Percentiles rank a stretch among this genome's conserved stretches.
Conservation (phyloP, 148 eudicot genomes). For the Rhododendron ovatum region DNA sequence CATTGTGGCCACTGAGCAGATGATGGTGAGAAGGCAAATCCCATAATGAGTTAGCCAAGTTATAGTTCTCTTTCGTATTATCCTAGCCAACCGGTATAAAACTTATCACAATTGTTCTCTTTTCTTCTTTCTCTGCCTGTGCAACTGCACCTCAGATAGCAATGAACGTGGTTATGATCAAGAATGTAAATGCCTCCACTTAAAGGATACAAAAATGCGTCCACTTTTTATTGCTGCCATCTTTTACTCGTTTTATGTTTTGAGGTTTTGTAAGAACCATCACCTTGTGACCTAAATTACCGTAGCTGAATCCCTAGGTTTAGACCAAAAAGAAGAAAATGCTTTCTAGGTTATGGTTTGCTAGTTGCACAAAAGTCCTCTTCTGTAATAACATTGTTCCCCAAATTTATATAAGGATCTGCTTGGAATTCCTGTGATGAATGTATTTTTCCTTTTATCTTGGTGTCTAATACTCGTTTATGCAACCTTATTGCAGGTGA, state of each 20-base stretch:
- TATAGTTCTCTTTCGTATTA: not conserved
- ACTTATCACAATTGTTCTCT: not conserved
- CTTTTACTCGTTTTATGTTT: not conserved
- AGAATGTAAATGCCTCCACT: not conserved
- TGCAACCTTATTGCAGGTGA: slow-evolving; percentile 35
- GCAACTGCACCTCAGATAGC: not conserved
- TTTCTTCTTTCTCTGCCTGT: not conserved
- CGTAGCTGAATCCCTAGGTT: not conserved
- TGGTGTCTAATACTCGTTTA: not conserved
- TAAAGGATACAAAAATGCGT: not conserved
- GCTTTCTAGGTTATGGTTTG: not conserved
- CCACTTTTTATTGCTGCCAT: not conserved
- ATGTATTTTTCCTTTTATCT: not conserved
- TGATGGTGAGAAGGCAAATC: not conserved
- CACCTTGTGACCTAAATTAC: not conserved
- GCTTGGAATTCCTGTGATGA: not conserved
- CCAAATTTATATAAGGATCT: not conserved
- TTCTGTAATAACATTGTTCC: not conserved
- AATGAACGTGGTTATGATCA: not conserved
- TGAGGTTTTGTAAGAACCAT: not conserved
- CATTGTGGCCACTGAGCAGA: not conserved
- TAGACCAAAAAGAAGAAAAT: not conserved
- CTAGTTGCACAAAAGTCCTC: not conserved
- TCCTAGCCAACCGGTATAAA: not conserved
- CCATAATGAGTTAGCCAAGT: not conserved